These are phyloP conservation scores for Cladosporium oxysporum DNA, from an alignment of 2,329 filamentous ascomycete genomes.

Conservation along the genomic window DNA sequence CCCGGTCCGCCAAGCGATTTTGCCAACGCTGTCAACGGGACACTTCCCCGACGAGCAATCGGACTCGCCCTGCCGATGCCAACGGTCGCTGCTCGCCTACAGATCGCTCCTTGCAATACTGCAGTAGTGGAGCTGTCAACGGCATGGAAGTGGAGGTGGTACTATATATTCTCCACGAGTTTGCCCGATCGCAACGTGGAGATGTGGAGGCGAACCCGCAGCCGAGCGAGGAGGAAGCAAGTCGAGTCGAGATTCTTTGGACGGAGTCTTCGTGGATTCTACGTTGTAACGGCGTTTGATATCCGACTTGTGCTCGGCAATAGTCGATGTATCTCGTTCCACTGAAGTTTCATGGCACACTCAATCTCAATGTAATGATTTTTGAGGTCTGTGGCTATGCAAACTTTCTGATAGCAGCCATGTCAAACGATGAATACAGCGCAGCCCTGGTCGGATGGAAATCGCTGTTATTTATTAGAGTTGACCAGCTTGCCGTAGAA, in stretches of 20 bases:
- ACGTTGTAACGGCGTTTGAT: background rate
- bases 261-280: background rate
- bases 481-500: background rate
- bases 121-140: constrained; percentile 7
- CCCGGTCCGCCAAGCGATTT: constrained; percentile 4
- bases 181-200: background rate
- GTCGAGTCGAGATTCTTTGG: background rate
- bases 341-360: background rate
- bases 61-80: background rate
- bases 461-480: background rate
- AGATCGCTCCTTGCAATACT: background rate
- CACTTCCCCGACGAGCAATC: background rate
- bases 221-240: background rate
- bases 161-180: constrained; percentile 4
- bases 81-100: background rate
- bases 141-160: background rate
- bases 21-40: constrained; percentile 6
- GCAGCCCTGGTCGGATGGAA: background rate
- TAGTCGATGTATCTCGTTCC: background rate
- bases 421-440: background rate
- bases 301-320: background rate
- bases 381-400: background rate
- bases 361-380: background rate
- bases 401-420: background rate
- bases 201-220: background rate